These are phyloP conservation scores for Debaryomyces prosopidis DNA, from an alignment of 805 yeast species.

Conservation along the genomic window DNA sequence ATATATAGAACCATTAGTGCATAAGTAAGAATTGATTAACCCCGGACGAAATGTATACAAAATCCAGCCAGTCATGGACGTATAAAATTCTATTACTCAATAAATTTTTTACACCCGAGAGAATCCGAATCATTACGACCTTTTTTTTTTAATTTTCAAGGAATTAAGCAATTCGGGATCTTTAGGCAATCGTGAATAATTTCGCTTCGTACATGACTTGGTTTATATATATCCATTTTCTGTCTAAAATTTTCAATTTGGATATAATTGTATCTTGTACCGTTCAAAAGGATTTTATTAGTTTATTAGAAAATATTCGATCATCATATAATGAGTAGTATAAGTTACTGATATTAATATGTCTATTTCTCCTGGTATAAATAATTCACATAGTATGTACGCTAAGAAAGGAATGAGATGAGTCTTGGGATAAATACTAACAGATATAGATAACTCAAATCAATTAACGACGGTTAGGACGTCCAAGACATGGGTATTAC, in stretches of 20 bases:
- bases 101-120: background rate
- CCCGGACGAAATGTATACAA: too few species aligned
- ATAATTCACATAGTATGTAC: background rate
- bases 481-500: constrained; percentile 75
- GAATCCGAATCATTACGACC: constrained; percentile 1
- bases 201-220: background rate
- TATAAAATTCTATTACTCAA: background rate
- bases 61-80: background rate
- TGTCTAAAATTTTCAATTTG: background rate
- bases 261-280: background rate
- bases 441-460: constrained; percentile 3
- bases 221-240: background rate
- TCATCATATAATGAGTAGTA: background rate
- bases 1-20: too few species aligned
- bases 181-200: background rate
- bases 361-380: constrained; percentile 1
- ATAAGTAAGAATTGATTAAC: too few species aligned
- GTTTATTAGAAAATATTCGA: background rate
- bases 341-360: background rate
- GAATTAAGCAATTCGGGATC: background rate
- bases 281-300: background rate
- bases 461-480: constrained; percentile 41
- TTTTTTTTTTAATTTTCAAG: background rate
- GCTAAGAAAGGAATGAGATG: background rate
- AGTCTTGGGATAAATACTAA: constrained; percentile 1